phyloP scores from a whole-genome alignment of 345 rosid genomes.

The Cardiospermum halicacabum region DNA sequence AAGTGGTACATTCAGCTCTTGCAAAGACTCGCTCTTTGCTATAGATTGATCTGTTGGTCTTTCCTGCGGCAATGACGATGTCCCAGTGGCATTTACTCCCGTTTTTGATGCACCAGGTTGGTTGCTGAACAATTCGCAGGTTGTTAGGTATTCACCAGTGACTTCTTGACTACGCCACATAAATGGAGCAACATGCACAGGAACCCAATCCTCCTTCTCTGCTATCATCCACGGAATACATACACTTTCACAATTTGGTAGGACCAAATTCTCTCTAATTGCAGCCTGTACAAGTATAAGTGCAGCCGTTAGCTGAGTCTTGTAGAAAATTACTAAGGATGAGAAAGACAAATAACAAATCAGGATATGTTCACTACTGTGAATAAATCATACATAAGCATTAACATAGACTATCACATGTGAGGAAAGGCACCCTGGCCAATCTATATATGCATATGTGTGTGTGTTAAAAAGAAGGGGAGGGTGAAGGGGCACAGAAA shows the following conservation, averaged over 20 bases:
- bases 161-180: slow-evolving; percentile 80
- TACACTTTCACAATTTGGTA: slow-evolving; percentile 79
- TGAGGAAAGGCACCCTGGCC: background rate
- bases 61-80: slow-evolving; percentile 13
- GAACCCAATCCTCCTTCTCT: slow-evolving; percentile 88
- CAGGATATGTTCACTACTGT: background rate
- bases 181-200: slow-evolving; percentile 70
- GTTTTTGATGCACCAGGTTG: slow-evolving; percentile 36
- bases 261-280: slow-evolving; percentile 74
- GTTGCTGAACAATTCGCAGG: slow-evolving; percentile 20
- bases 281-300: slow-evolving; percentile 41
- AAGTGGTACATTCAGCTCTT: slow-evolving; percentile 54
- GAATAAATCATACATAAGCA: background rate
- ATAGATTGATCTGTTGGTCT: slow-evolving; percentile 20
- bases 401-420: no score
- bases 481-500: background rate
- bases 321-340: background rate
- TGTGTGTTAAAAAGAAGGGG: no score
- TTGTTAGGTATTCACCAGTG: slow-evolving; percentile 26
- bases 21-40: slow-evolving; percentile 30
- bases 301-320: slow-evolving; percentile 1
- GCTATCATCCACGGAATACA: slow-evolving; percentile 85
- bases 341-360: background rate
- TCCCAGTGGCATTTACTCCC: slow-evolving; percentile 24
- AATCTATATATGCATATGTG: no score